Conservation (phyloP, 495 filamentous ascomycete genomes). For the Aspergillus homomorphus region DNA sequence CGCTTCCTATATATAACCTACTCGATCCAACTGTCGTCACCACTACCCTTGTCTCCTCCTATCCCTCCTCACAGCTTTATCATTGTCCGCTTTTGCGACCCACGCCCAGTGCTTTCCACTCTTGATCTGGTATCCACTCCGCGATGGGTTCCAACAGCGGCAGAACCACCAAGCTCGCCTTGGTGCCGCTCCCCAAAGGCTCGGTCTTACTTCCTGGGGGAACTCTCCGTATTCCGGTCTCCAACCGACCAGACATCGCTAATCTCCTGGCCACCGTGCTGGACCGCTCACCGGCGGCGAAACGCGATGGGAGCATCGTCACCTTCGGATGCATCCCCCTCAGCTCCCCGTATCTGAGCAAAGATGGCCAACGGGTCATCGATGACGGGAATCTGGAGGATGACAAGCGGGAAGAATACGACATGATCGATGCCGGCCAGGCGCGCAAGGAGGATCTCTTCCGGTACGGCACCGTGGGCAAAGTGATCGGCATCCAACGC, state of each 20-base stretch:
- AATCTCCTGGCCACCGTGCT: conserved; percentile 76
- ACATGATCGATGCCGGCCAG: conserved; percentile 53
- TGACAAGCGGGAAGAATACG: conserved; percentile 36
- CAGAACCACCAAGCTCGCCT: conserved; percentile 56
- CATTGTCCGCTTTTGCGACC: conserved; percentile 13
- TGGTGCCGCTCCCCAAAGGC: conserved; percentile 72
- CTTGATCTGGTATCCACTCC: conserved; percentile 14
- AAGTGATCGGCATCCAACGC: conserved; percentile 80
- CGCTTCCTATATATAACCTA: too few relatives aligned
- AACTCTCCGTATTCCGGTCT: conserved; percentile 70
- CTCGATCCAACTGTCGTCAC: background rate
- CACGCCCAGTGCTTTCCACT: conserved; percentile 3
- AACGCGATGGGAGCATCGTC: conserved; percentile 60
- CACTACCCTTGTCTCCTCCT: background rate
- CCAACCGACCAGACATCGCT: conserved; percentile 76
- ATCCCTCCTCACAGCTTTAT: background rate
- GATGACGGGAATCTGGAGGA: conserved; percentile 45
- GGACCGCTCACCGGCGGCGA: conserved; percentile 59
- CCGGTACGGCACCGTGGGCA: conserved; percentile 71
- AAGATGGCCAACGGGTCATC: conserved; percentile 67
- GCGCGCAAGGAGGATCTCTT: conserved; percentile 71
- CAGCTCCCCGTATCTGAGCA: conserved; percentile 63
- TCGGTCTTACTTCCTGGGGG: conserved; percentile 78
- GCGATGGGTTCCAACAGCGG: conserved; percentile 44
- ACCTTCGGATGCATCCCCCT: conserved; percentile 81